Evolutionary conservation across 495 filamentous ascomycete genomes (phyloP), one percentile per base, ranked within the genome.

Genomic region (Penicillium soppii): DNA sequence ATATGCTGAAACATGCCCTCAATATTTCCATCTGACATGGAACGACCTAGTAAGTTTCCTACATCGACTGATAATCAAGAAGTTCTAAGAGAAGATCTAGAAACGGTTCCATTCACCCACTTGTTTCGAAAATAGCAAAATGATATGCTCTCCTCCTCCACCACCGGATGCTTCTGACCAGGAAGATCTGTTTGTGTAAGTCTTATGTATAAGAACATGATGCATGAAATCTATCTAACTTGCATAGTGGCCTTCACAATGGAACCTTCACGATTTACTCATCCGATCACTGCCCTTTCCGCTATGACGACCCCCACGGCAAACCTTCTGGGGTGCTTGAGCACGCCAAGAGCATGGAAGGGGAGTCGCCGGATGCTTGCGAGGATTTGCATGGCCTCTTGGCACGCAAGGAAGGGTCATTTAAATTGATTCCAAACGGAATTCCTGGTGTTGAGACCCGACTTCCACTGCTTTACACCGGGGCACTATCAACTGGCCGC

Each of bases 381-480:
- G 37, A 39, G 5, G 37, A 39, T 2, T 10, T 39, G n/a, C 7
- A 43, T 1, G 36, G 19, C 13, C 19, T 56, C 6, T 25, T 56
- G 3, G 29, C 37, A 15, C 42, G 54, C 7, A 56, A 79, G 43
- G 20, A 5, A 1, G 37, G 37, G n/a, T 7, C 37, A 78, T 82
- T 47, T 32, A 9, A 33, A 4, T 44, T 52, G 2, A 57, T 57
- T 26, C 79, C 82, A 6, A 85, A 86, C 50, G 82, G 82, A 0
- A 68, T 77, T n/a, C 80, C 82, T 0, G 82, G 82, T 0, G 65
- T 86, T 7, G 82, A 85, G 59, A 85, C 81, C 9, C 63, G 82
- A n/a, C 60, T 86, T 27, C 61, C 81, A 8, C 59, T 79, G 5
- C 54, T 72, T 1, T 39, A 39, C n/a, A 23, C 37, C 5, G 37